Percentiles rank a stretch among this genome's conserved stretches.
Evolutionary conservation across 176 grass and related monocot species (phyloP).

Genomic region (Zea luxurians): DNA sequence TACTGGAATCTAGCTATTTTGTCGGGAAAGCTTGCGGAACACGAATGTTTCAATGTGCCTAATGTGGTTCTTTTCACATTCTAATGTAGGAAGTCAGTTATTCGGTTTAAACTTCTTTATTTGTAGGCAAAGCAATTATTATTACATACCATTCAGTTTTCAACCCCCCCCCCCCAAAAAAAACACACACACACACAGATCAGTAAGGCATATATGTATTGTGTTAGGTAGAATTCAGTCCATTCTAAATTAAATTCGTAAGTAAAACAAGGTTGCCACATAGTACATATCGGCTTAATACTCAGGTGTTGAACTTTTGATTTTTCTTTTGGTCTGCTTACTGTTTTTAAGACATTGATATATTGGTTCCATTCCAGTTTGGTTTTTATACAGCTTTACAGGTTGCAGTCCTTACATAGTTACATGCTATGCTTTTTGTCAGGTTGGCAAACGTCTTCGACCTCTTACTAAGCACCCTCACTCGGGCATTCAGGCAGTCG

Average conservation of each 20-base stretch:
- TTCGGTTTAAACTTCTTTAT: neutral
- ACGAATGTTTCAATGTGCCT: no score
- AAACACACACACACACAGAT: neutral
- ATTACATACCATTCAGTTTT: neutral
- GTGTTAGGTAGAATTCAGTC: neutral
- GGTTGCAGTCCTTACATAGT: neutral
- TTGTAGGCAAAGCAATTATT: conserved; percentile 2
- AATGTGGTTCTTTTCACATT: neutral
- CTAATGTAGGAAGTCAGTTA: neutral
- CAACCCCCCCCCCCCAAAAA: no score
- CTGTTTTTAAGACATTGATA: neutral
- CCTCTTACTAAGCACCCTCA: conserved; percentile 82
- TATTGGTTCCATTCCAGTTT: neutral
- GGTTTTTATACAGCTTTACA: neutral
- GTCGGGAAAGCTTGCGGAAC: no score
- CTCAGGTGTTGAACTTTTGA: neutral
- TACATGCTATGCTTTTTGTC: conserved; percentile 25
- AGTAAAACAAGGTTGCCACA: neutral
- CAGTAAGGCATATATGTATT: neutral
- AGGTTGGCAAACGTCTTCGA: conserved; percentile 82
- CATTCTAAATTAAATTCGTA: neutral
- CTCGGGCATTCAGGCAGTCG: conserved; percentile 54
- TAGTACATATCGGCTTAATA: neutral
- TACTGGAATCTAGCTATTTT: no score
- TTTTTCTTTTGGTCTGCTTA: neutral